Evolutionary conservation across 352 stramenopile genomes (phyloP).

Genomic region (Pythium brachiatum): DNA sequence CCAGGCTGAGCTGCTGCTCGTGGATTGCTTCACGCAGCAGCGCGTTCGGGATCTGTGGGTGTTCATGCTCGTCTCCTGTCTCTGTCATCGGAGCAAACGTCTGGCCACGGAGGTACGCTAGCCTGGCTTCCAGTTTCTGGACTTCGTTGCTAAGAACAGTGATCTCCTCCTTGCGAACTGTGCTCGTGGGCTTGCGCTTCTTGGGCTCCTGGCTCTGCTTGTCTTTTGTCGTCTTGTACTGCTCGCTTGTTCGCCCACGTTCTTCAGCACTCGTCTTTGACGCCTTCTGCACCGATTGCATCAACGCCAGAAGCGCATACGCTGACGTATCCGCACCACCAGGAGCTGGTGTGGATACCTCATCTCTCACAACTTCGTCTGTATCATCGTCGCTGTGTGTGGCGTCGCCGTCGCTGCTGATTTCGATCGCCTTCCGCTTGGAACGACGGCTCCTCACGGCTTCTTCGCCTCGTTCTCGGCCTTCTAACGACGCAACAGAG

Average conservation of each 20-base stretch:
- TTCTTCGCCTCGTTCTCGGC: not conserved
- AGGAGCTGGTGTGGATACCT: not conserved
- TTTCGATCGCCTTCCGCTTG: not conserved
- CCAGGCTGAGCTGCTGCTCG: slow-evolving; percentile 35
- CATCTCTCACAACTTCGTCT: not conserved
- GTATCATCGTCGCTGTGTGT: not conserved
- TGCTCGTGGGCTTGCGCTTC: slow-evolving; percentile 24
- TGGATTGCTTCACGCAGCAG: slow-evolving; percentile 29
- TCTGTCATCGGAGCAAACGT: not conserved
- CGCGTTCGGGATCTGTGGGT: slow-evolving; percentile 24
- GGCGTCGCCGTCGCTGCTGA: not conserved
- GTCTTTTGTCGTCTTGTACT: not conserved
- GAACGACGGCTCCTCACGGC: not conserved
- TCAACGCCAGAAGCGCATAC: slow-evolving; percentile 17
- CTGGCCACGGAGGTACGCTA: slow-evolving; percentile 20
- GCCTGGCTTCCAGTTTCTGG: slow-evolving; percentile 7
- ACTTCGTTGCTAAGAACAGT: slow-evolving; percentile 12
- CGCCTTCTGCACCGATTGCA: slow-evolving; percentile 19
- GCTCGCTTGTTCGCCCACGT: slow-evolving; percentile 1
- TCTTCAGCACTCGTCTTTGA: slow-evolving; percentile 8
- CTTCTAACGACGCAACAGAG: not conserved
- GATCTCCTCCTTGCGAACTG: slow-evolving; percentile 23
- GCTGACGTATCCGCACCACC: slow-evolving; percentile 9
- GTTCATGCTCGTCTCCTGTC: not conserved
- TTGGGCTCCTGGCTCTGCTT: not conserved